Conservation (phyloP, 805 yeast genomes). For the Yarrowia porcina region DNA sequence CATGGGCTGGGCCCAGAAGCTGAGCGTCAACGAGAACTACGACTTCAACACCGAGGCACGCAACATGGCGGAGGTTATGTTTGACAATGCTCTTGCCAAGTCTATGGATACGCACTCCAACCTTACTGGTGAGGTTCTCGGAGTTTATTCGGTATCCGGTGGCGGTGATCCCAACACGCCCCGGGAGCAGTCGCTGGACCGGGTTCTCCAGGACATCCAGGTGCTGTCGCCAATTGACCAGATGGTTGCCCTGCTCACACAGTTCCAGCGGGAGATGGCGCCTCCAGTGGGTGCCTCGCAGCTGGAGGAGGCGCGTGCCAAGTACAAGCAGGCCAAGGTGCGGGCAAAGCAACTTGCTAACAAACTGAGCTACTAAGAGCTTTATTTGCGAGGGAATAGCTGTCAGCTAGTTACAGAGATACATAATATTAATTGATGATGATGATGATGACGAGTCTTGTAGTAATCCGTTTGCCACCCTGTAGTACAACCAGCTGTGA, state of each 20-base stretch:
- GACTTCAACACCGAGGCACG: conserved; percentile 10
- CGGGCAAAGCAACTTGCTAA: conserved; percentile 11
- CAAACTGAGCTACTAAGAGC: conserved; percentile 14
- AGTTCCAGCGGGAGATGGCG: conserved; percentile 15
- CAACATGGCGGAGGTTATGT: conserved; percentile 15
- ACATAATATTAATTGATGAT: not conserved
- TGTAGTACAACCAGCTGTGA: not conserved
- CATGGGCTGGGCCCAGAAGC: not conserved
- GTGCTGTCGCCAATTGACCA: conserved; percentile 10
- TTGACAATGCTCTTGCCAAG: conserved; percentile 19
- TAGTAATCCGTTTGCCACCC: too few relatives aligned
- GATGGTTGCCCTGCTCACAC: conserved; percentile 8
- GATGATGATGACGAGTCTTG: conserved; percentile 16
- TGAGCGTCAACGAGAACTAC: conserved; percentile 16
- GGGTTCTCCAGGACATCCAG: conserved; percentile 8
- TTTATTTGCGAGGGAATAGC: not conserved
- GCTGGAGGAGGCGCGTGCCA: conserved; percentile 16
- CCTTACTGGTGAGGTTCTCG: conserved; percentile 15
- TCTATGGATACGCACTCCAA: conserved; percentile 9
- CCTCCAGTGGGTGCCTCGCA: not conserved
- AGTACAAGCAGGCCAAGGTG: conserved; percentile 12
- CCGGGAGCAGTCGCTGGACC: conserved; percentile 5
- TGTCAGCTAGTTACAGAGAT: conserved; percentile 7
- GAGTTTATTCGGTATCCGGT: not conserved
- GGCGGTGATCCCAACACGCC: not conserved